Base-by-base conservation (phyloP, 352 stramenopile genomes). In the Phytopythium kandeliae region DNA sequence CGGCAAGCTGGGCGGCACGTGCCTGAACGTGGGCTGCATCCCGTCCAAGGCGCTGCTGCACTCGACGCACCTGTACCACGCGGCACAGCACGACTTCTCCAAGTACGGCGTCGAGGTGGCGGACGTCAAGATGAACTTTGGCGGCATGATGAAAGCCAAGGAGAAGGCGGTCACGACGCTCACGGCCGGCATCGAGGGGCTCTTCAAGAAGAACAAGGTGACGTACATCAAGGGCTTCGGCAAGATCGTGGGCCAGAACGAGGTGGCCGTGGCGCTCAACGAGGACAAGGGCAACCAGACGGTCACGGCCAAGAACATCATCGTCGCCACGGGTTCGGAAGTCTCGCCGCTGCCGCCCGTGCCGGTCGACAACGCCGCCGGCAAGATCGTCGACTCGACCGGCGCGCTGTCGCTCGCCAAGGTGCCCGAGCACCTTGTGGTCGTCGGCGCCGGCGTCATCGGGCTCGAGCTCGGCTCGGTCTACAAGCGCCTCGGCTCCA, bases 141-240 rank as follows among this genome's bases (percentile, higher is more conserved):
- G 62, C 21, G 92, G 96, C 57, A 98, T 99, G 88, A 96, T 98
- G 78, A 92, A 95, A 42, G 76, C 86, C 54, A 99, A 99, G 78
- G 74, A 89, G 17, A 96, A 98, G 57, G 93, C 91, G 0, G 96
- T 99, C 2, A 87, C 92, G 56, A 84, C 71, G 52, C 79, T 99
- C 31, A 99, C 96, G 2, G 83, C 81, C 40, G 97, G 97, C 37
- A 99, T 99, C 60, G 97, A 99, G 64, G 82, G 85, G 54, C 83
- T 99, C 33, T 98, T 99, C 66, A 99, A 99, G 72, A 99, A 99
- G 78, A 97, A 99, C 82, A 98, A 98, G 67, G 71, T 99, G 11
- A 94, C 96, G 53, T 99, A 99, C 70, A 92, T 98, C 65, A 98
- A 98, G 75, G 97, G 97, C 30, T 90, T 84, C 57, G 97, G 96